These are phyloP conservation scores for Boletus speciosus DNA, from an alignment of 768 basidiomycete genomes.

Conservation along the genomic window DNA sequence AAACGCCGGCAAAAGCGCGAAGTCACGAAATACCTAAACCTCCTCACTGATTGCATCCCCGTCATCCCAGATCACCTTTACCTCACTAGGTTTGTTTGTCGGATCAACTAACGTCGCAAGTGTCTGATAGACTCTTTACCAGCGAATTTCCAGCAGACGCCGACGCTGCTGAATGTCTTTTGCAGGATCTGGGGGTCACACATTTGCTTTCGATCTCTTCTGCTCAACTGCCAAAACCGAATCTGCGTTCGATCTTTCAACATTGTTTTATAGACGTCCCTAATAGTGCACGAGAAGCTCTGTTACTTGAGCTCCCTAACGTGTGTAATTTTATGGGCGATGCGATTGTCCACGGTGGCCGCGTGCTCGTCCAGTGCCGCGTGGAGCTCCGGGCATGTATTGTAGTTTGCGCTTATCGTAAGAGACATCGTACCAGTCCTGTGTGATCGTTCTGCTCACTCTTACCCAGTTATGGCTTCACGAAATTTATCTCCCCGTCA, in stretches of 20 bases:
- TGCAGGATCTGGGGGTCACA: constrained; percentile 49
- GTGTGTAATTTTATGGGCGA: constrained; percentile 45
- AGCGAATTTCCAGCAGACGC: constrained; percentile 58
- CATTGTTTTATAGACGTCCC: constrained; percentile 44
- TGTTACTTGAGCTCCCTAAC: constrained; percentile 45
- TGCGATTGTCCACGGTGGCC: constrained; percentile 39
- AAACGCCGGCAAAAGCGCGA: constrained; percentile 52
- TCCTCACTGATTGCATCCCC: constrained; percentile 48
- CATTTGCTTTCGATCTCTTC: constrained; percentile 56
- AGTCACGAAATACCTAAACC: constrained; percentile 50
- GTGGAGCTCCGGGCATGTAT: constrained; percentile 54
- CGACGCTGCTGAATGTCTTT: constrained; percentile 46
- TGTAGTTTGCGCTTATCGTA: constrained; percentile 51
- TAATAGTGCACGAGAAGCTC: constrained; percentile 35
- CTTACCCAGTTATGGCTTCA: constrained; percentile 44
- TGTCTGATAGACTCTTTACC: neutral
- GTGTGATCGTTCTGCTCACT: neutral
- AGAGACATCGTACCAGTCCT: constrained; percentile 15
- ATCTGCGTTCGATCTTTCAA: constrained; percentile 30
- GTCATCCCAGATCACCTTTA: constrained; percentile 49
- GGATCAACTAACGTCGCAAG: neutral
- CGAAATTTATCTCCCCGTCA: constrained; percentile 36
- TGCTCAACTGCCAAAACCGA: constrained; percentile 38
- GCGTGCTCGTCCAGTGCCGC: constrained; percentile 52
- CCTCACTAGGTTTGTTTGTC: constrained; percentile 43